Evolutionary conservation across 2,329 filamentous ascomycete species (phyloP).

Genomic region (Dichotomopilus funicola): DNA sequence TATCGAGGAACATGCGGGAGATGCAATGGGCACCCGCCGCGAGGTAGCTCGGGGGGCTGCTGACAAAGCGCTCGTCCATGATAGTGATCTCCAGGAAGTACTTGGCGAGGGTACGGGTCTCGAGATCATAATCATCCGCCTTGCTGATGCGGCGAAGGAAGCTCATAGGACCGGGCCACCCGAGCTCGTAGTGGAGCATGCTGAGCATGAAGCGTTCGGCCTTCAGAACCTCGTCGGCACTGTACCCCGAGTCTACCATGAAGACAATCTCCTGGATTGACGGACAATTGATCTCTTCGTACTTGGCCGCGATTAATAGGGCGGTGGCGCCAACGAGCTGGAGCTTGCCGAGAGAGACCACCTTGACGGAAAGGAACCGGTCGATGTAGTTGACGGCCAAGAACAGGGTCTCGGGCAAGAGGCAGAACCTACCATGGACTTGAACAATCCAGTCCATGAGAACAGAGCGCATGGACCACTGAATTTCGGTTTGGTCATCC

Average conservation of each 20-base stretch:
- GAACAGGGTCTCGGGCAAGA: slow-evolving; percentile 92
- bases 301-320: slow-evolving; percentile 93
- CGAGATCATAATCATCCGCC: slow-evolving; percentile 93
- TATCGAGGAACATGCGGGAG: slow-evolving; percentile 78
- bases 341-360: slow-evolving; percentile 89
- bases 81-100: slow-evolving; percentile 96
- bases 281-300: slow-evolving; percentile 97
- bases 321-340: slow-evolving; percentile 95
- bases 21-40: slow-evolving; percentile 91
- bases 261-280: slow-evolving; percentile 93
- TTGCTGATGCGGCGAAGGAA: slow-evolving; percentile 96
- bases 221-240: slow-evolving; percentile 85
- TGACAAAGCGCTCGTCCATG: slow-evolving; percentile 97
- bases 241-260: slow-evolving; percentile 95
- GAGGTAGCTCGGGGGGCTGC: slow-evolving; percentile 80
- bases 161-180: slow-evolving; percentile 98
- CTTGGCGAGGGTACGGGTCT: slow-evolving; percentile 91
- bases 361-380: slow-evolving; percentile 88
- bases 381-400: slow-evolving; percentile 96
- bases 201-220: slow-evolving; percentile 97
- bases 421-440: slow-evolving; percentile 83
- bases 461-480: slow-evolving; percentile 97
- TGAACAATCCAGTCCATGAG: slow-evolving; percentile 98
- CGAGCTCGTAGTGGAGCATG: slow-evolving; percentile 91
- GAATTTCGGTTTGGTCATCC: slow-evolving; percentile 93